phyloP scores from a whole-genome alignment of 805 yeast genomes.

The Zygotorulaspora sp. region DNA sequence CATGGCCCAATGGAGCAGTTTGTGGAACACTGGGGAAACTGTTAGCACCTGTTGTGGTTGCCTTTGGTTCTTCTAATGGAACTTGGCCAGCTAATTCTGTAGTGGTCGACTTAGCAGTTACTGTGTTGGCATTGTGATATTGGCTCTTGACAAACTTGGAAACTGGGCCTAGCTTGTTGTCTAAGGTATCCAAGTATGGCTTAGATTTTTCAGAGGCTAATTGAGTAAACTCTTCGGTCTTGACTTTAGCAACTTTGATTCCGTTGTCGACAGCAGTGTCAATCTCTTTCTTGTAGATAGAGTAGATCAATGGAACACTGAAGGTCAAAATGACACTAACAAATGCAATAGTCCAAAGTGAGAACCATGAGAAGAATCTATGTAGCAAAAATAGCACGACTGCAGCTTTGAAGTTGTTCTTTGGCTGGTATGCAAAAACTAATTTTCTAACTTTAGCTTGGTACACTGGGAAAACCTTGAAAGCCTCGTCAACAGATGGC shows the following conservation, averaged over 20 bases:
- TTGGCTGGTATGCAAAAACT: conserved; percentile 64
- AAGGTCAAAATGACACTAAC: conserved; percentile 58
- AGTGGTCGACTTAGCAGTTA: conserved; percentile 37
- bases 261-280: conserved; percentile 54
- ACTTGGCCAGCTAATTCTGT: conserved; percentile 27
- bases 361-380: conserved; percentile 69
- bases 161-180: conserved; percentile 62
- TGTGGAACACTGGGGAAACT: conserved; percentile 40
- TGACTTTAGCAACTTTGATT: conserved; percentile 45
- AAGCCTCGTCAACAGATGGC: conserved; percentile 30
- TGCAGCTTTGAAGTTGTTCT: conserved; percentile 69
- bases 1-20: conserved; percentile 27
- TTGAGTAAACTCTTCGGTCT: conserved; percentile 43
- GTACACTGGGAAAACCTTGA: conserved; percentile 41
- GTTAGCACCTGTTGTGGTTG: conserved; percentile 25
- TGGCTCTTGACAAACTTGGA: conserved; percentile 50
- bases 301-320: conserved; percentile 71
- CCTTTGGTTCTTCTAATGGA: conserved; percentile 21
- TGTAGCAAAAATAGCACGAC: conserved; percentile 58
- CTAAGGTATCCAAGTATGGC: conserved; percentile 56
- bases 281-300: conserved; percentile 70
- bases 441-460: conserved; percentile 55
- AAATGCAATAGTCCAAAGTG: conserved; percentile 63
- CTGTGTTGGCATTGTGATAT: conserved; percentile 50
- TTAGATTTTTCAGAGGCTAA: conserved; percentile 51